phyloP scores from a whole-genome alignment of 768 basidiomycete genomes.

The Russula sp. region DNA sequence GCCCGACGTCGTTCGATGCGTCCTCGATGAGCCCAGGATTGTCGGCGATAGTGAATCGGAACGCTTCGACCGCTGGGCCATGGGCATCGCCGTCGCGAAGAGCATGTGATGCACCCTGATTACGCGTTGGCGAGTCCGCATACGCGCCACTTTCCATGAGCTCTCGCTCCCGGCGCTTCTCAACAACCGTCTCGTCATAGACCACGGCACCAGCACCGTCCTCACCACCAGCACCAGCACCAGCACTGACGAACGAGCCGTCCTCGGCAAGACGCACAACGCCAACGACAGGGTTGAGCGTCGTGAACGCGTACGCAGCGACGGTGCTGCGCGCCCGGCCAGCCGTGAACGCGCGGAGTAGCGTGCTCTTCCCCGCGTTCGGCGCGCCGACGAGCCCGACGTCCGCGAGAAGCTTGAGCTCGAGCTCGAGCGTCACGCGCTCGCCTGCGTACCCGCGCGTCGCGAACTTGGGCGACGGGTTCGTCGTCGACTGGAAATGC shows the following conservation, averaged over 20 bases:
- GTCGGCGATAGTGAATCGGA: slow-evolving; percentile 93
- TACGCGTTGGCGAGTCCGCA: slow-evolving; percentile 44
- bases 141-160: slow-evolving; percentile 46
- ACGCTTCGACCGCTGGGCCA: slow-evolving; percentile 42
- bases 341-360: slow-evolving; percentile 83
- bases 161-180: slow-evolving; percentile 39
- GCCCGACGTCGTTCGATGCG: slow-evolving; percentile 83
- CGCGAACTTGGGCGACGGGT: slow-evolving; percentile 82
- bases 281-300: slow-evolving; percentile 88
- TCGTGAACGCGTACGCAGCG: slow-evolving; percentile 82
- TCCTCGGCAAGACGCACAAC: slow-evolving; percentile 80
- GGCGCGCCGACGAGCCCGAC: slow-evolving; percentile 96
- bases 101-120: slow-evolving; percentile 28
- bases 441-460: slow-evolving; percentile 72
- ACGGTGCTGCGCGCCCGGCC: slow-evolving; percentile 68
- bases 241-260: slow-evolving; percentile 63
- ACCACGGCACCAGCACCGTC: slow-evolving; percentile 38
- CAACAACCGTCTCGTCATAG: slow-evolving; percentile 61
- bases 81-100: slow-evolving; percentile 12
- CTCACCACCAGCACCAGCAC: slow-evolving; percentile 40
- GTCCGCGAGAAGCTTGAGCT: slow-evolving; percentile 91
- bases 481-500: slow-evolving; percentile 59
- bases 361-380: slow-evolving; percentile 89
- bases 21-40: slow-evolving; percentile 88
- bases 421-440: slow-evolving; percentile 72